phyloP scores from a whole-genome alignment of 371 early-diverging fungal genomes.

The Mortierella sp. region DNA sequence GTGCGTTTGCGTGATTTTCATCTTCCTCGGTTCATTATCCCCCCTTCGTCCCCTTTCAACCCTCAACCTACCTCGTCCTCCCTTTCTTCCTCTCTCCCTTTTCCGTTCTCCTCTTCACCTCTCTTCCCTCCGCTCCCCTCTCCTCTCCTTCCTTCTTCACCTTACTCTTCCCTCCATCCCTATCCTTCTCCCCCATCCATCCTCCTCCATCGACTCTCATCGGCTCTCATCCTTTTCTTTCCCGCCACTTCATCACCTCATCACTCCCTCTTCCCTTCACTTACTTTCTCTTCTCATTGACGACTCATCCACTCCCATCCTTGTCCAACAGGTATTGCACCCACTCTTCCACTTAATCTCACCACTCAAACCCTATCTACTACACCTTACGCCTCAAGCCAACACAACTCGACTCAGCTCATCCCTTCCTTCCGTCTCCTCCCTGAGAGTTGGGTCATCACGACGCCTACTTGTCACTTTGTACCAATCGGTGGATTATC shows the following conservation, averaged over 20 bases:
- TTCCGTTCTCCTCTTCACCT: background rate
- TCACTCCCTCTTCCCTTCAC: constrained; percentile 1
- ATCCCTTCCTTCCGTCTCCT: too few species aligned
- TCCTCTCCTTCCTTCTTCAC: background rate
- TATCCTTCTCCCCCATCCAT: background rate
- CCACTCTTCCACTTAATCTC: background rate
- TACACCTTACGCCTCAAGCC: background rate
- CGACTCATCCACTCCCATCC: background rate
- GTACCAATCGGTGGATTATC: background rate
- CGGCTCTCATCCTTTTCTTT: constrained; percentile 1
- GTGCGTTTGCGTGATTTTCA: background rate
- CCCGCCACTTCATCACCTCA: background rate
- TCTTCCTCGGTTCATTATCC: background rate
- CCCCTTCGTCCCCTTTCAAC: background rate
- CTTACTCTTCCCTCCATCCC: background rate
- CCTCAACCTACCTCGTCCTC: background rate
- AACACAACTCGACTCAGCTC: background rate
- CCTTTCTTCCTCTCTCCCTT: background rate
- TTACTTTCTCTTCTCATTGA: constrained; percentile 5
- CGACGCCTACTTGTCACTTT: background rate
- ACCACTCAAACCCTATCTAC: background rate
- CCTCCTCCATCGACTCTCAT: background rate
- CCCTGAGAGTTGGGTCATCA: too few species aligned
- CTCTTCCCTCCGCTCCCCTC: background rate
- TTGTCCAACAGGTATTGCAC: background rate